Percentiles rank a stretch among this genome's conserved stretches.
Conservation (phyloP, 345 rosid species). For the Stellera chamaejasme region DNA sequence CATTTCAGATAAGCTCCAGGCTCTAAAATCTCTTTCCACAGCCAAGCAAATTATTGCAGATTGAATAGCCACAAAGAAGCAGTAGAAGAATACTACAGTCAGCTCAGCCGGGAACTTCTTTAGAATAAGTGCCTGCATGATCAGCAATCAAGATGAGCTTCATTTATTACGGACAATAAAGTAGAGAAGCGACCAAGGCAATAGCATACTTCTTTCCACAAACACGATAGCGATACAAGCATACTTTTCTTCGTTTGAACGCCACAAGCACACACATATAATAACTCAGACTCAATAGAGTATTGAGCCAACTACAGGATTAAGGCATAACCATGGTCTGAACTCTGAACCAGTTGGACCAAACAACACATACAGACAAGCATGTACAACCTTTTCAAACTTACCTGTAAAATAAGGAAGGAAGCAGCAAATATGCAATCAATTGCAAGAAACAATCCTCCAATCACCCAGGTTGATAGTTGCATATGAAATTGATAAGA, state of each 20-base stretch:
- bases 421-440: constrained; percentile 30
- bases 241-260: not conserved
- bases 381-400: not conserved
- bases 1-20: constrained; percentile 33
- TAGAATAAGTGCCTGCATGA: constrained; percentile 22
- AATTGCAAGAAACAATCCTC: constrained; percentile 33
- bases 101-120: constrained; percentile 37
- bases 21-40: constrained; percentile 23
- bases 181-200: too few relatives aligned
- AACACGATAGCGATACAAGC: too few relatives aligned
- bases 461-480: constrained; percentile 31
- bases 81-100: constrained; percentile 31
- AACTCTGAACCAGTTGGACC: not conserved
- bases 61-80: constrained; percentile 43
- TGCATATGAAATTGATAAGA: constrained; percentile 11
- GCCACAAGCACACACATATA: not conserved
- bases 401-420: constrained; percentile 35
- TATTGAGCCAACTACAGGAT: too few relatives aligned
- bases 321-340: too few relatives aligned
- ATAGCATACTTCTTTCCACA: not conserved
- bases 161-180: not conserved
- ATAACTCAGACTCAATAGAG: too few relatives aligned
- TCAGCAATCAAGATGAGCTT: not conserved
- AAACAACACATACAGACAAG: not conserved
- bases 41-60: constrained; percentile 32